These are phyloP conservation scores for Colletotrichum noveboracense DNA, from an alignment of 2,329 filamentous ascomycete genomes.

Conservation along the genomic window DNA sequence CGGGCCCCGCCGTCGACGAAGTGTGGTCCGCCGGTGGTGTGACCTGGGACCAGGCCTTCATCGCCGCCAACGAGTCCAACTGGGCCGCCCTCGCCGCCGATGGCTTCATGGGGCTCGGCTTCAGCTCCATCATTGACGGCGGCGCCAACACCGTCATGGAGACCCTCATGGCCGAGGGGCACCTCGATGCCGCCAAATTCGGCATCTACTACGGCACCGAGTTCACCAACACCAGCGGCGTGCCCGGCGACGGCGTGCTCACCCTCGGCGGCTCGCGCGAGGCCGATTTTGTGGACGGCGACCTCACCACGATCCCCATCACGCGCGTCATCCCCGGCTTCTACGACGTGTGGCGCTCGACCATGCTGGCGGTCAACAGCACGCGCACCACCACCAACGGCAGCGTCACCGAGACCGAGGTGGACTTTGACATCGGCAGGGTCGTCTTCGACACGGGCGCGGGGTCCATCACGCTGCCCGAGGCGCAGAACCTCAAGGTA, in stretches of 20 bases:
- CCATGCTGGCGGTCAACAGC: conserved; percentile 23
- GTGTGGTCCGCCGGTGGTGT: conserved; percentile 23
- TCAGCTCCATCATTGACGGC: conserved; percentile 33
- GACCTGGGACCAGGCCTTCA: conserved; percentile 33
- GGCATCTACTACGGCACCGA: conserved; percentile 33
- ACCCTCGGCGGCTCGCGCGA: conserved; percentile 38
- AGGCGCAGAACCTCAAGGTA: conserved; percentile 26
- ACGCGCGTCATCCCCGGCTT: conserved; percentile 16
- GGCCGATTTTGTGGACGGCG: conserved; percentile 28
- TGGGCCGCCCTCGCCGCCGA: conserved; percentile 34
- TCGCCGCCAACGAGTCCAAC: conserved; percentile 31
- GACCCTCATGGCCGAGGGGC: conserved; percentile 31
- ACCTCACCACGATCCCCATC: conserved; percentile 19
- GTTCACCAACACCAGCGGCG: conserved; percentile 19
- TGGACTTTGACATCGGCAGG: not conserved
- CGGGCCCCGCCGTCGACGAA: conserved; percentile 31
- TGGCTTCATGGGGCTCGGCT: conserved; percentile 40
- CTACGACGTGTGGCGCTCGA: conserved; percentile 37
- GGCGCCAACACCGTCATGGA: conserved; percentile 35
- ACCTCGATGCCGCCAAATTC: conserved; percentile 35
- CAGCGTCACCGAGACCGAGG: not conserved
- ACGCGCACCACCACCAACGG: not conserved
- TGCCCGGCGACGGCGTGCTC: conserved; percentile 25
- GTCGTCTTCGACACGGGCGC: conserved; percentile 39
- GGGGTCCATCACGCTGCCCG: conserved; percentile 30